phyloP scores from a whole-genome alignment of 441 rosid species.

The Biscutella auriculata region DNA sequence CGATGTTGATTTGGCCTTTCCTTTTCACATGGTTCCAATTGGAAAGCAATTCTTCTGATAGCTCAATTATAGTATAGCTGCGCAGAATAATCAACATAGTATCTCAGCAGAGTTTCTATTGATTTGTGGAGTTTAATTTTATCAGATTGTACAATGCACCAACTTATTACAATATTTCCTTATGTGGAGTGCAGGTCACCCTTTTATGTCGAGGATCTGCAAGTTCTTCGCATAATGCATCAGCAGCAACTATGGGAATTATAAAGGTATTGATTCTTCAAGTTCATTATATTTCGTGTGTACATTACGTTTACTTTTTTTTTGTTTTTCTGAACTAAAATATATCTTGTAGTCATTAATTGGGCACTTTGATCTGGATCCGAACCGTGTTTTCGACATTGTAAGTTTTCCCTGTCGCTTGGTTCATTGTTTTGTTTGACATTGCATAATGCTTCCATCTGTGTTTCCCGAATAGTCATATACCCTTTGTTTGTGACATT shows the following conservation, averaged over 20 bases:
- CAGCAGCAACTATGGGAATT: slow-evolving; percentile 83
- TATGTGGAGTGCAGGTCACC: slow-evolving; percentile 53
- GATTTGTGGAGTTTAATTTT: slow-evolving; percentile 1
- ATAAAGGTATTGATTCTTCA: slow-evolving; percentile 61
- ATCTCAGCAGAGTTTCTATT: slow-evolving; percentile 1
- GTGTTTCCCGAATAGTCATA: background rate
- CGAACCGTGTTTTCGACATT: slow-evolving; percentile 98
- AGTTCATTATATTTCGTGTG: background rate
- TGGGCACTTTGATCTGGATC: slow-evolving; percentile 99
- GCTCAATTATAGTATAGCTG: background rate
- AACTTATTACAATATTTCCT: slow-evolving; percentile 11
- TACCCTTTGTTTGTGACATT: slow-evolving; percentile 23
- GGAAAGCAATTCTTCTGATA: slow-evolving; percentile 13
- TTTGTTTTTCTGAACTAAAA: slow-evolving; percentile 19
- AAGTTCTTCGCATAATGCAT: slow-evolving; percentile 52
- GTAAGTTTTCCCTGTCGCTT: slow-evolving; percentile 42
- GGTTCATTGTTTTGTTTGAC: slow-evolving; percentile 8
- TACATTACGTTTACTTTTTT: slow-evolving; percentile 8
- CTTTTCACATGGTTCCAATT: slow-evolving; percentile 11
- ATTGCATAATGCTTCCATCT: background rate
- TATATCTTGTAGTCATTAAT: slow-evolving; percentile 74
- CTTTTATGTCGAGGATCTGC: slow-evolving; percentile 80
- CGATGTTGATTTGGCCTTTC: slow-evolving; percentile 7
- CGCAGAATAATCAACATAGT: slow-evolving; percentile 3
- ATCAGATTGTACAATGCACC: background rate